Evolutionary conservation across 2,329 filamentous ascomycete genomes (phyloP).

Genomic region (Alternaria burnsii): DNA sequence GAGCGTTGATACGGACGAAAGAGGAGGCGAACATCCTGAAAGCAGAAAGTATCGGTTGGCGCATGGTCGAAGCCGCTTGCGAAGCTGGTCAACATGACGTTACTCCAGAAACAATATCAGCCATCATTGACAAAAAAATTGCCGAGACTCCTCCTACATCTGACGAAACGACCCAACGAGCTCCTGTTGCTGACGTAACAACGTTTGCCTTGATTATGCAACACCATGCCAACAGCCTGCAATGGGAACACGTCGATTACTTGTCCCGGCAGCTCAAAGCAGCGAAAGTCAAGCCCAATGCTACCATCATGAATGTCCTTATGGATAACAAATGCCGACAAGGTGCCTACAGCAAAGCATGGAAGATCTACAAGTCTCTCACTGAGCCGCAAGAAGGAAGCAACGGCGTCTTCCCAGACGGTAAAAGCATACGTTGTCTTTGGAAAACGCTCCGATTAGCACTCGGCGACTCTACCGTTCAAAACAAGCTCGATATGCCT

Average conservation of each 20-base stretch:
- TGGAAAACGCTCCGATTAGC: constrained; percentile 47
- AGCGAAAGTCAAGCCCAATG: constrained; percentile 30
- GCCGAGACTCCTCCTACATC: not conserved
- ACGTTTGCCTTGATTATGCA: constrained; percentile 46
- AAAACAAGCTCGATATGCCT: constrained; percentile 34
- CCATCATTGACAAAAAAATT: constrained; percentile 10
- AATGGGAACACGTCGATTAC: constrained; percentile 49
- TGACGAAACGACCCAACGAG: constrained; percentile 10
- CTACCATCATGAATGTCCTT: constrained; percentile 44
- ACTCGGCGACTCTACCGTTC: constrained; percentile 28
- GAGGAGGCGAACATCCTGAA: constrained; percentile 30
- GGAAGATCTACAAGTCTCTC: constrained; percentile 38
- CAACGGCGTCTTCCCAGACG: constrained; percentile 40
- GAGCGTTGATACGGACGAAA: constrained; percentile 72
- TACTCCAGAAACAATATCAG: not conserved
- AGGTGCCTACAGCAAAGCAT: constrained; percentile 42
- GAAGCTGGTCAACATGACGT: not conserved
- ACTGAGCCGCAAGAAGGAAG: constrained; percentile 29
- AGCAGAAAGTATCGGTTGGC: constrained; percentile 49
- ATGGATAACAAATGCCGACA: constrained; percentile 42
- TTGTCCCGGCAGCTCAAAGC: constrained; percentile 38
- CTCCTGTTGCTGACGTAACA: constrained; percentile 39
- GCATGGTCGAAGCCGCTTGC: constrained; percentile 43
- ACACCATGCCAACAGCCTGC: constrained; percentile 36
- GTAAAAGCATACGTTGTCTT: constrained; percentile 38